Evolutionary conservation across 2,329 filamentous ascomycete species (phyloP).

Genomic region (Aspergillus novofumigatus): DNA sequence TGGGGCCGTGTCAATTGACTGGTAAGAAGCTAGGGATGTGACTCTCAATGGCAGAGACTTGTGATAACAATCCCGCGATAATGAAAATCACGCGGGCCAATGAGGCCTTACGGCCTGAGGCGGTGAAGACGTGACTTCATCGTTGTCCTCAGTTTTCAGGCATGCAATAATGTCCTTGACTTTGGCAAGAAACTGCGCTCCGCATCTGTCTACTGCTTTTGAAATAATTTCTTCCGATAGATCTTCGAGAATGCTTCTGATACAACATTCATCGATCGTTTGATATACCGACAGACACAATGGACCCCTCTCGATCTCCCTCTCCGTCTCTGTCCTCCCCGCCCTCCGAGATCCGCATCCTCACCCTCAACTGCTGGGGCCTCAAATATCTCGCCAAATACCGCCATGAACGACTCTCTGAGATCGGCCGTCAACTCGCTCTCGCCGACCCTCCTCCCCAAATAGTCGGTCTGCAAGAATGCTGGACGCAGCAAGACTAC

Average conservation of each 20-base stretch:
- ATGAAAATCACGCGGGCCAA: background rate
- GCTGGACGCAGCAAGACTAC: constrained; percentile 86
- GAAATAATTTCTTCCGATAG: background rate
- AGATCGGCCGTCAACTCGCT: constrained; percentile 80
- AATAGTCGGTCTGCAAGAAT: constrained; percentile 92
- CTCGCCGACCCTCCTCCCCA: constrained; percentile 64
- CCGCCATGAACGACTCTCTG: constrained; percentile 70
- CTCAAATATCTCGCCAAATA: constrained; percentile 79
- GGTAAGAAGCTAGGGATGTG: background rate
- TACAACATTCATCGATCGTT: background rate
- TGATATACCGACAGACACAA: background rate
- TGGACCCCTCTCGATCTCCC: constrained; percentile 5
- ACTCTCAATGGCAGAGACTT: background rate
- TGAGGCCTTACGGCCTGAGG: background rate
- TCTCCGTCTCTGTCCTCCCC: constrained; percentile 27
- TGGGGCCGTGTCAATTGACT: background rate
- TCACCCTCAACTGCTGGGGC: constrained; percentile 97
- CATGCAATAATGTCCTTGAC: background rate
- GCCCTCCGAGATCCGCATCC: constrained; percentile 63
- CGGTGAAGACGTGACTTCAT: background rate
- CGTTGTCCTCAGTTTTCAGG: background rate
- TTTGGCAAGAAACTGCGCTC: background rate
- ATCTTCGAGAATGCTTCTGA: background rate
- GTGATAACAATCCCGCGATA: background rate
- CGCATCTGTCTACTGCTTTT: background rate